A percentile compares a stretch with the other conserved stretches of the same genome.
Evolutionary conservation across 2,329 filamentous ascomycete genomes (phyloP).

Genomic region (Harringtonia lauricola): DNA sequence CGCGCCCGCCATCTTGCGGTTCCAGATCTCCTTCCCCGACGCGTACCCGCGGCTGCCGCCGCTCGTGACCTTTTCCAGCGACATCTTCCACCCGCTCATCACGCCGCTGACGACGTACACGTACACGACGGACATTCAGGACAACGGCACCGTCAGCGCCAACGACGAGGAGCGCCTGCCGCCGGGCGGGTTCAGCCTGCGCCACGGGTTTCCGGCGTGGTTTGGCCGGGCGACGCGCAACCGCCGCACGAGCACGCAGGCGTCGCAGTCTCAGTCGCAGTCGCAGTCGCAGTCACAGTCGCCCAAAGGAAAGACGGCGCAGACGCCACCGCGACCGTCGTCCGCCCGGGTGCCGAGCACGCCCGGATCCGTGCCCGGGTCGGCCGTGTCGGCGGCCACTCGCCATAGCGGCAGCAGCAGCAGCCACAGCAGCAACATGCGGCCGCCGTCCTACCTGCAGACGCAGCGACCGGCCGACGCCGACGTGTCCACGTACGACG

Average conservation of each 20-base stretch:
- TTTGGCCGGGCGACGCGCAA: constrained; percentile 52
- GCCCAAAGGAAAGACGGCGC: background rate
- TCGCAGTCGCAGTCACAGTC: background rate
- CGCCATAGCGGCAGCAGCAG: background rate
- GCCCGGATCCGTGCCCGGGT: background rate
- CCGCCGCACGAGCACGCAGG: constrained; percentile 25
- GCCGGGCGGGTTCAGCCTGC: constrained; percentile 80
- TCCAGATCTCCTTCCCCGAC: constrained; percentile 79
- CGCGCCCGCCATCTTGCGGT: constrained; percentile 73
- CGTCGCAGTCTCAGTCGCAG: too few relatives aligned
- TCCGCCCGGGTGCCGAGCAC: background rate
- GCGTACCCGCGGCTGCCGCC: constrained; percentile 72
- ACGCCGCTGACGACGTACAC: constrained; percentile 91
- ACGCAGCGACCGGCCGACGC: constrained; percentile 21
- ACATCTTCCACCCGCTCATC: constrained; percentile 90
- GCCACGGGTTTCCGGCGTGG: constrained; percentile 86
- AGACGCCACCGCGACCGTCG: background rate
- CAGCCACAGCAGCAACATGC: constrained; percentile 1
- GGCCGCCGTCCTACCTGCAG: constrained; percentile 24
- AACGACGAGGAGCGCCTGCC: constrained; percentile 74
- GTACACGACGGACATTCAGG: constrained; percentile 70
- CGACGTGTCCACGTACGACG: constrained; percentile 47
- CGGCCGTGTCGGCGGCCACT: background rate
- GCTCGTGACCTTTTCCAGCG: constrained; percentile 76
- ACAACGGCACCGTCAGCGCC: constrained; percentile 68